These are phyloP conservation scores for Schwanniomyces etchellsii DNA, from an alignment of 1,139 yeast genomes.

Conservation along the genomic window DNA sequence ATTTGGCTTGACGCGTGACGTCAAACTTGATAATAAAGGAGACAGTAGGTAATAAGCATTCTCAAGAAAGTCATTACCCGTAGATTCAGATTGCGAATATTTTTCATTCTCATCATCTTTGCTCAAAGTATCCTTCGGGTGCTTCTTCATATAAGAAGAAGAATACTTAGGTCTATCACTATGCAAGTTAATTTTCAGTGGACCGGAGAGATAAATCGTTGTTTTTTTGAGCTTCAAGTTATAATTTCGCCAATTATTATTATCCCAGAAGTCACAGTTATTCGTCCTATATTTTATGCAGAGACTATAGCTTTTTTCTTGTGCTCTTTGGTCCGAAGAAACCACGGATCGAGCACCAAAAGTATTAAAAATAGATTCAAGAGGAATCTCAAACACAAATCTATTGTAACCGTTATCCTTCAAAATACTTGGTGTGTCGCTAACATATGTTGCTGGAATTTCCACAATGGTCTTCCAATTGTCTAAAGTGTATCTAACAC, in stretches of 20 bases:
- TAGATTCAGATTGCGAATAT: neutral
- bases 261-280: slow-evolving; percentile 70
- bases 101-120: neutral
- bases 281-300: slow-evolving; percentile 56
- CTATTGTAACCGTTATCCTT: slow-evolving; percentile 50
- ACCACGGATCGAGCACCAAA: slow-evolving; percentile 13
- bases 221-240: slow-evolving; percentile 39
- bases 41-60: slow-evolving; percentile 36
- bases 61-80: slow-evolving; percentile 25
- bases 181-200: slow-evolving; percentile 5
- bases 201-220: slow-evolving; percentile 1
- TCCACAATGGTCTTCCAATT: slow-evolving; percentile 71
- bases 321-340: slow-evolving; percentile 6
- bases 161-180: slow-evolving; percentile 30
- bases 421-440: slow-evolving; percentile 52
- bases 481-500: slow-evolving; percentile 63
- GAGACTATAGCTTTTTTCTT: slow-evolving; percentile 30
- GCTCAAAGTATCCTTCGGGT: neutral
- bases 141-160: slow-evolving; percentile 30
- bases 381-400: slow-evolving; percentile 49
- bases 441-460: slow-evolving; percentile 58
- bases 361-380: slow-evolving; percentile 32
- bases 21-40: slow-evolving; percentile 27
- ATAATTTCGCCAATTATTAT: slow-evolving; percentile 58
- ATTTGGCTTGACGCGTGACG: slow-evolving; percentile 3